Evolutionary conservation across 2,329 filamentous ascomycete genomes (phyloP), one percentile per base, ranked within the genome.

Genomic region (Penicillium sp.): DNA sequence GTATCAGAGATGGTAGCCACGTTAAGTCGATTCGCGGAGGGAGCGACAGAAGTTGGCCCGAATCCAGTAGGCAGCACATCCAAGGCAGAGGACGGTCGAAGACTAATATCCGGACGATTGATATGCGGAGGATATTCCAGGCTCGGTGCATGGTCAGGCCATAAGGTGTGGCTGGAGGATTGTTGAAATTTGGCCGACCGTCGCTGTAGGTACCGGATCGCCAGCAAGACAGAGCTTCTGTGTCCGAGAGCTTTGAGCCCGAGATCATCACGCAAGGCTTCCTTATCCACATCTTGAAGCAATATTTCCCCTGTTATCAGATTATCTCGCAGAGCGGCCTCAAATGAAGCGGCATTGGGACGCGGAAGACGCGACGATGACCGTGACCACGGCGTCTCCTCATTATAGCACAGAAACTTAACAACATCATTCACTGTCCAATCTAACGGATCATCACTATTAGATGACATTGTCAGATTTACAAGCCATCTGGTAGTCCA

Each of bases 381-480:
- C 21, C 67, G 66, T 9, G 73, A 70, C 77, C 78, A 80, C 56
- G 74, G 71, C 9, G 85, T 82, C 52, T 80, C 79, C 3, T 80
- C 71, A 2, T 79, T 70, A 23, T 84, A 81, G 71, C 89, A 92
- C 3, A 96, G 81, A 70, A 89, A 88, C 17, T 81, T 73, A 9
- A 90, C 84, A 11, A 96, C 86, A 41, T 87, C 83, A 44, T 90
- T 86, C 35, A 88, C 82, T 41, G 85, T 84, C 92, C 92, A 96
- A 58, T 84, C 71, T 75, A 88, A 90, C n/a, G 92, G 92, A 76
- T 96, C 91, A 17, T 75, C 73, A 52, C 75, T 75, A 56, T 63
- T 64, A 29, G 65, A 57, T 21, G 67, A 57, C 75, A 77, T 76
- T 41, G 35, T 15, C 13, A 13, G 15, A 41, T 6, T 15, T 1